Conservation (phyloP, 2,329 filamentous ascomycete species). For the Colletotrichum magnum region DNA sequence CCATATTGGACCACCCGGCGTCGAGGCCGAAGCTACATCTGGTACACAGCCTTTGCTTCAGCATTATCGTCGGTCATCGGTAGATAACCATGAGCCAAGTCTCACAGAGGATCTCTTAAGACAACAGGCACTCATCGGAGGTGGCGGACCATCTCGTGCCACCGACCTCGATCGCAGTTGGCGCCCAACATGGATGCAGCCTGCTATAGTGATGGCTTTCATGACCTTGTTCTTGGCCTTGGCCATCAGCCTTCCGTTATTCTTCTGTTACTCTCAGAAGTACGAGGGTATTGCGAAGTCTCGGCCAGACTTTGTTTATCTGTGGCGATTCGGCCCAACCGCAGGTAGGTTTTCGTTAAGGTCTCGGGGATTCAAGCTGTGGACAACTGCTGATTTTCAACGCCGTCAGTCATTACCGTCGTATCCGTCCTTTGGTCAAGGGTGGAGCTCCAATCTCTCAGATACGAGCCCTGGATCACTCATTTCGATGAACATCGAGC, state of each 20-base stretch:
- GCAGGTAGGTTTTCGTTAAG: not conserved
- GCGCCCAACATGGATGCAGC: constrained; percentile 11
- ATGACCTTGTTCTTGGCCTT: constrained; percentile 5
- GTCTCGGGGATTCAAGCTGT: fast-evolving
- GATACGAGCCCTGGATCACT: constrained; percentile 10
- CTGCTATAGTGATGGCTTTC: not conserved
- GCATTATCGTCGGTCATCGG: too few relatives aligned
- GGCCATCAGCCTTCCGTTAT: not conserved
- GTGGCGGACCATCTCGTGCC: not conserved
- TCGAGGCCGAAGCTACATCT: too few relatives aligned
- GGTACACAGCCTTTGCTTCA: too few relatives aligned
- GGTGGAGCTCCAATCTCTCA: not conserved
- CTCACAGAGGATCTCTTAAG: too few relatives aligned
- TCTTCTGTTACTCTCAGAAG: constrained; percentile 17
- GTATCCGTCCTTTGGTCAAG: constrained; percentile 4
- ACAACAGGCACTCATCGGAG: too few relatives aligned
- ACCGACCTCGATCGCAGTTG: not conserved
- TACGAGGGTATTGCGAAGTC: constrained; percentile 9
- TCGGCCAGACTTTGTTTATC: not conserved
- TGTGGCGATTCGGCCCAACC: constrained; percentile 31
- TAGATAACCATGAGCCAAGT: too few relatives aligned
- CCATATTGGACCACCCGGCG: too few relatives aligned
- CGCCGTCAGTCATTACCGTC: not conserved
- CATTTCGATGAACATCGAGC: not conserved
- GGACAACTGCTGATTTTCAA: not conserved